These are phyloP conservation scores for Hemileccinum impolitum DNA, from an alignment of 768 basidiomycete genomes.

Conservation along the genomic window DNA sequence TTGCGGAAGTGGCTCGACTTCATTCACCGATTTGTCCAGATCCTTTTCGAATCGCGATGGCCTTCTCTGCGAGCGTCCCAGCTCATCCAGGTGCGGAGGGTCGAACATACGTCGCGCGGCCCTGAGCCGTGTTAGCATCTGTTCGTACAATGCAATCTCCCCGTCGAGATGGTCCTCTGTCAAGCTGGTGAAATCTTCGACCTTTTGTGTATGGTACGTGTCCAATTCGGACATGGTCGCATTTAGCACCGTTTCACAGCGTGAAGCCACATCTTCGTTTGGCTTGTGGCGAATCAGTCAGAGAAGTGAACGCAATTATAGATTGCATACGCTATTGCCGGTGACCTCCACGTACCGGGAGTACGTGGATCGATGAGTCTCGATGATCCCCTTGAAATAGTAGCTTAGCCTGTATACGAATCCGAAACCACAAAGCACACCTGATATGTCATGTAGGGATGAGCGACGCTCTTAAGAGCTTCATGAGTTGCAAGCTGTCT, in stretches of 20 bases:
- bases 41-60: slow-evolving; percentile 78
- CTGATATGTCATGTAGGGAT: slow-evolving; percentile 70
- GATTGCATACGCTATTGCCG: slow-evolving; percentile 25
- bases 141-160: slow-evolving; percentile 74
- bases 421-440: slow-evolving; percentile 32
- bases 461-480: slow-evolving; percentile 68
- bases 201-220: slow-evolving; percentile 70
- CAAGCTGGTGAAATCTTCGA: slow-evolving; percentile 60
- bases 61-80: slow-evolving; percentile 50
- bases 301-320: background rate
- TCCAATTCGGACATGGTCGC: slow-evolving; percentile 88
- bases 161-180: slow-evolving; percentile 71
- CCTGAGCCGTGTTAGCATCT: slow-evolving; percentile 58
- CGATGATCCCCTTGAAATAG: slow-evolving; percentile 54
- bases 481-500: slow-evolving; percentile 76
- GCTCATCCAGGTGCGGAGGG: slow-evolving; percentile 42
- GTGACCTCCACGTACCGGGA: slow-evolving; percentile 59
- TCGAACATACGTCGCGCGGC: slow-evolving; percentile 56
- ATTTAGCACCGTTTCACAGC: slow-evolving; percentile 87
- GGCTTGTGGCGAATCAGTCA: slow-evolving; percentile 35
- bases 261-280: slow-evolving; percentile 61
- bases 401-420: background rate
- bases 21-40: slow-evolving; percentile 50
- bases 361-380: slow-evolving; percentile 71
- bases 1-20: slow-evolving; percentile 51